phyloP scores from a whole-genome alignment of 306 rosid species.

The Bauhinia variegata region DNA sequence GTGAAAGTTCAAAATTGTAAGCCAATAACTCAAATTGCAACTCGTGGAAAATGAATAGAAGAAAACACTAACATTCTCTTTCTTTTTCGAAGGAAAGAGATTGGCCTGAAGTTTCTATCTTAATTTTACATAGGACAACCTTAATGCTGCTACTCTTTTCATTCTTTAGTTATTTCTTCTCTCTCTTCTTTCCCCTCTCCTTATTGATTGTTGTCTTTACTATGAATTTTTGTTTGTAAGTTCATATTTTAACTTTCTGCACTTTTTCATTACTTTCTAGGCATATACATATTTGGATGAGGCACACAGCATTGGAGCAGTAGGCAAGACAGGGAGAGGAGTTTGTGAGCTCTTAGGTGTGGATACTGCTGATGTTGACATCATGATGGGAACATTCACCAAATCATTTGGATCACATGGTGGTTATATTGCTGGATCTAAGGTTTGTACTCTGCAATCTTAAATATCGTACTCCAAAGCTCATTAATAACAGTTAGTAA shows the following conservation, averaged over 20 bases:
- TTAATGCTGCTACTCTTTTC: slow-evolving; percentile 2
- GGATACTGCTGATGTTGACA: slow-evolving; percentile 79
- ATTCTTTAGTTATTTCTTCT: background rate
- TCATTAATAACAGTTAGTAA: too few relatives aligned
- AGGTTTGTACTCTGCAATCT: slow-evolving; percentile 49
- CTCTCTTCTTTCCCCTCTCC: too few relatives aligned
- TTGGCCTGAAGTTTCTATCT: too few relatives aligned
- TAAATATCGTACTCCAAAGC: slow-evolving; percentile 8
- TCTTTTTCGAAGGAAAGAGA: too few relatives aligned
- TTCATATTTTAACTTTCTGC: slow-evolving; percentile 13
- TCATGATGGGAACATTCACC: slow-evolving; percentile 98
- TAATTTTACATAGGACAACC: background rate
- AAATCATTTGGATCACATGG: slow-evolving; percentile 95
- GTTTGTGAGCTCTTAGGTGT: slow-evolving; percentile 88
- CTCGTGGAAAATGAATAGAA: too few relatives aligned
- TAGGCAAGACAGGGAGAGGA: slow-evolving; percentile 72
- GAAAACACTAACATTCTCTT: too few relatives aligned
- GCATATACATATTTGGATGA: slow-evolving; percentile 85
- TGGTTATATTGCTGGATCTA: slow-evolving; percentile 91
- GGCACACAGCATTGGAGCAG: slow-evolving; percentile 97
- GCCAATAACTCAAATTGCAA: too few relatives aligned
- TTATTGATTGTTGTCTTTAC: too few relatives aligned
- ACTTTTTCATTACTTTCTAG: slow-evolving; percentile 40
- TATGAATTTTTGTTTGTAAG: background rate
- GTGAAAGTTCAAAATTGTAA: too few relatives aligned